Conservation (phyloP, 2,329 filamentous ascomycete genomes). For the Arachnopeziza araneosa region DNA sequence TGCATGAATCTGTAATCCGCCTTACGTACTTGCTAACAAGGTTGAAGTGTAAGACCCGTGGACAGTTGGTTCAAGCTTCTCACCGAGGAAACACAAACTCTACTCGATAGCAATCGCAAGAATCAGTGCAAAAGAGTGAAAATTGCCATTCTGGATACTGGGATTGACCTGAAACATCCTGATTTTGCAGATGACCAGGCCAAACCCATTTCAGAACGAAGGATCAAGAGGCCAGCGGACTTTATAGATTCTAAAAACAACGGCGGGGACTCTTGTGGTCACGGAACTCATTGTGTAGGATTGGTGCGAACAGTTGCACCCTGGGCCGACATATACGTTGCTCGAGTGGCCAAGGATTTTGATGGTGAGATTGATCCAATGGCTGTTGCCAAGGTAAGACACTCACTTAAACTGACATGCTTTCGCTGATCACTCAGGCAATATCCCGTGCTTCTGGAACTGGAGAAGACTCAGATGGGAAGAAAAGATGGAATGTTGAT, state of each 20-base stretch:
- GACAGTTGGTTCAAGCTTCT: slow-evolving; percentile 6
- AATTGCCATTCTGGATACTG: slow-evolving; percentile 14
- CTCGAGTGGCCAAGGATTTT: slow-evolving; percentile 20
- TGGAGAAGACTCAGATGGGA: slow-evolving; percentile 5
- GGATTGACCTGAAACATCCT: slow-evolving; percentile 8
- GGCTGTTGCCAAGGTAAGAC: slow-evolving; percentile 13
- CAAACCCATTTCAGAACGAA: not conserved
- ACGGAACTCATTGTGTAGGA: slow-evolving; percentile 29
- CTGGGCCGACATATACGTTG: slow-evolving; percentile 29
- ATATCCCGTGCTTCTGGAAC: slow-evolving; percentile 14
- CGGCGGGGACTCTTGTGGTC: slow-evolving; percentile 24
- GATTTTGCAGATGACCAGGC: slow-evolving; percentile 5
- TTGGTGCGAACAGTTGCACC: slow-evolving; percentile 27
- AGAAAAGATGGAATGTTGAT: slow-evolving; percentile 21
- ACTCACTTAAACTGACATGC: not conserved
- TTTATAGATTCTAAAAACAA: slow-evolving; percentile 6
- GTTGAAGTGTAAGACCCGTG: not conserved
- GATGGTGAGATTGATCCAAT: slow-evolving; percentile 8
- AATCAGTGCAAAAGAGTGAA: slow-evolving; percentile 5
- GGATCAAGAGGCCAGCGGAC: slow-evolving; percentile 8
- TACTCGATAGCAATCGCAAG: not conserved
- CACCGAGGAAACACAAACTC: slow-evolving; percentile 1
- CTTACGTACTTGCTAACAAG: not conserved
- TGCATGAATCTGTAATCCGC: not conserved
- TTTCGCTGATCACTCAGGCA: slow-evolving; percentile 9